Conservation (phyloP, 78 protist species). For the Ministeria vibrans region DNA sequence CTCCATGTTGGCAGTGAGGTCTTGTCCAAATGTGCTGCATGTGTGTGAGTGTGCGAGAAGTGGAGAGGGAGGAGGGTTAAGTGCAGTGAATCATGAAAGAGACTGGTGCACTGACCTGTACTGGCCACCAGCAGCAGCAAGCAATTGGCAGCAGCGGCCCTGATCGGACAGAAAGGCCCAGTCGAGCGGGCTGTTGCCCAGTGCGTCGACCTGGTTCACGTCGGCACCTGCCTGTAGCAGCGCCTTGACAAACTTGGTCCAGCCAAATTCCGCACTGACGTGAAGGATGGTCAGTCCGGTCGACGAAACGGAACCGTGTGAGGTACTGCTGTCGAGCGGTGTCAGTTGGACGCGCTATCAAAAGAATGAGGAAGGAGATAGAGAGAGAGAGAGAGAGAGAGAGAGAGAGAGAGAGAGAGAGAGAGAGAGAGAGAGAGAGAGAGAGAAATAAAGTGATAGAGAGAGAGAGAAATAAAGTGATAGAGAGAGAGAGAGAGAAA, state of each 20-base stretch:
- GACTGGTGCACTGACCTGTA: neutral
- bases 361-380: neutral
- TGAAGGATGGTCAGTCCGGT: slow-evolving; percentile 2
- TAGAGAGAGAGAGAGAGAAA: neutral
- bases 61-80: neutral
- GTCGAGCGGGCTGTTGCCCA: slow-evolving; percentile 3
- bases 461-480: neutral
- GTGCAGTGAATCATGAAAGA: neutral
- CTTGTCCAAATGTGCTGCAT: neutral
- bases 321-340: neutral
- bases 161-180: slow-evolving; percentile 11
- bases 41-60: too few relatives aligned
- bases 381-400: neutral
- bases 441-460: neutral
- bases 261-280: slow-evolving; percentile 9
- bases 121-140: neutral
- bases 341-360: too few relatives aligned
- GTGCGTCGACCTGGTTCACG: slow-evolving; percentile 10
- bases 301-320: neutral
- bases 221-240: slow-evolving; percentile 16
- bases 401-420: too few relatives aligned
- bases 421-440: too few relatives aligned
- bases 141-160: neutral
- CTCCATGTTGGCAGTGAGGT: neutral
- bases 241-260: neutral